Evolutionary conservation across 2,329 filamentous ascomycete genomes (phyloP).

Genomic region (Cladosporium sp.): DNA sequence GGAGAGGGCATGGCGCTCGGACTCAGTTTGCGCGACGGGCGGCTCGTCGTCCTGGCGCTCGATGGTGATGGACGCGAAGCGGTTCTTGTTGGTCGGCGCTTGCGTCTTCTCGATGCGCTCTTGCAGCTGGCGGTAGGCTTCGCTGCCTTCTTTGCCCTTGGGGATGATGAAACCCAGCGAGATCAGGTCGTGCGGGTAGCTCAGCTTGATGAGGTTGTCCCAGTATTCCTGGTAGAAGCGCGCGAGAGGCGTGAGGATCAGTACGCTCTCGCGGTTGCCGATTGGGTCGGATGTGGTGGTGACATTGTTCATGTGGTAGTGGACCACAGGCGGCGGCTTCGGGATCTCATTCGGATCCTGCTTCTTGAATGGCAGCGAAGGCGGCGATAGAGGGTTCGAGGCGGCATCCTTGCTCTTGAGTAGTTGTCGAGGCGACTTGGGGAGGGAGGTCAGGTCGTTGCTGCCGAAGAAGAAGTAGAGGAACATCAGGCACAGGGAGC

Average conservation of each 20-base stretch:
- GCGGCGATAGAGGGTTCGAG: slow-evolving; percentile 69
- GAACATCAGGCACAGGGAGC: slow-evolving; percentile 65
- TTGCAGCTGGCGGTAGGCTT: slow-evolving; percentile 79
- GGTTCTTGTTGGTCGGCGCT: slow-evolving; percentile 73
- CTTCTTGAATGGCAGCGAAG: slow-evolving; percentile 73
- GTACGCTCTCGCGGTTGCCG: slow-evolving; percentile 77
- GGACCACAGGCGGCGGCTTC: slow-evolving; percentile 78
- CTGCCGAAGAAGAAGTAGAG: slow-evolving; percentile 50
- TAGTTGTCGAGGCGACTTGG: slow-evolving; percentile 51
- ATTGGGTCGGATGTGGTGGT: slow-evolving; percentile 77
- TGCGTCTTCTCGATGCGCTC: slow-evolving; percentile 84
- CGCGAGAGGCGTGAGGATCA: slow-evolving; percentile 89
- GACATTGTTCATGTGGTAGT: slow-evolving; percentile 93
- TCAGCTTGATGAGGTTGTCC: slow-evolving; percentile 82
- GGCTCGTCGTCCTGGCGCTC: slow-evolving; percentile 92
- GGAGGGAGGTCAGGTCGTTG: slow-evolving; percentile 63
- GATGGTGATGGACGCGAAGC: slow-evolving; percentile 92
- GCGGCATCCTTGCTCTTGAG: slow-evolving; percentile 56
- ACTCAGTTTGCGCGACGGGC: slow-evolving; percentile 81
- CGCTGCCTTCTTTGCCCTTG: slow-evolving; percentile 85
- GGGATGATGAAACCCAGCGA: slow-evolving; percentile 95
- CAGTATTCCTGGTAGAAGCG: slow-evolving; percentile 94
- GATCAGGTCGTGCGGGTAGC: slow-evolving; percentile 91
- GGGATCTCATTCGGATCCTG: slow-evolving; percentile 55
- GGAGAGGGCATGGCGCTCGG: slow-evolving; percentile 84